A percentile compares a stretch with the other conserved stretches of the same genome.
phyloP scores from a whole-genome alignment of 768 basidiomycete genomes.

The Boletus rubescentipes region DNA sequence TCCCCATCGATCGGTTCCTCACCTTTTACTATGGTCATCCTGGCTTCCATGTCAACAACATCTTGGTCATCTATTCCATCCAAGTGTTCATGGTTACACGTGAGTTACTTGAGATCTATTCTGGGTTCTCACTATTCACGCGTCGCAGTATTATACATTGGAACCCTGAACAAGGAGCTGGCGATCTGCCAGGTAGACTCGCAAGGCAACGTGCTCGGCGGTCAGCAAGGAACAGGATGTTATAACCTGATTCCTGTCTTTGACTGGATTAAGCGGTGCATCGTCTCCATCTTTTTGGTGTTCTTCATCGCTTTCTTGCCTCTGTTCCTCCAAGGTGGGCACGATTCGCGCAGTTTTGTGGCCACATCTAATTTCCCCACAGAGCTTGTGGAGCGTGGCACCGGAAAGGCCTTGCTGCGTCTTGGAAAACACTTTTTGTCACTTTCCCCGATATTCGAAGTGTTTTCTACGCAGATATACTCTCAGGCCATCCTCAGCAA shows the following conservation, averaged over 20 bases:
- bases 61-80: conserved; percentile 96
- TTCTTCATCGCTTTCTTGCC: conserved; percentile 98
- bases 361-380: conserved; percentile 7
- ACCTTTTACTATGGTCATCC: conserved; percentile 99
- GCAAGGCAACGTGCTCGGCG: conserved; percentile 72
- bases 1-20: conserved; percentile 97
- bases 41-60: conserved; percentile 99
- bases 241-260: conserved; percentile 97
- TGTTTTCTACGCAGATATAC: conserved; percentile 98
- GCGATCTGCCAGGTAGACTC: conserved; percentile 86
- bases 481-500: conserved; percentile 96
- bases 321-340: conserved; percentile 88
- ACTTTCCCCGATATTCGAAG: conserved; percentile 95
- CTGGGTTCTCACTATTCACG: conserved; percentile 6
- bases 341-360: neutral
- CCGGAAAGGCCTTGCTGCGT: conserved; percentile 91
- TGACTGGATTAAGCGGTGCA: conserved; percentile 96
- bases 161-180: conserved; percentile 93
- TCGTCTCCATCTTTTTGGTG: conserved; percentile 97
- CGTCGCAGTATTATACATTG: conserved; percentile 80
- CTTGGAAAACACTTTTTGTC: conserved; percentile 97
- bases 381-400: conserved; percentile 97
- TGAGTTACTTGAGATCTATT: conserved; percentile 41
- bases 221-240: conserved; percentile 76
- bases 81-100: conserved; percentile 96